Evolutionary conservation across 2,329 filamentous ascomycete genomes (phyloP).

Genomic region (Pseudocercospora vitis): DNA sequence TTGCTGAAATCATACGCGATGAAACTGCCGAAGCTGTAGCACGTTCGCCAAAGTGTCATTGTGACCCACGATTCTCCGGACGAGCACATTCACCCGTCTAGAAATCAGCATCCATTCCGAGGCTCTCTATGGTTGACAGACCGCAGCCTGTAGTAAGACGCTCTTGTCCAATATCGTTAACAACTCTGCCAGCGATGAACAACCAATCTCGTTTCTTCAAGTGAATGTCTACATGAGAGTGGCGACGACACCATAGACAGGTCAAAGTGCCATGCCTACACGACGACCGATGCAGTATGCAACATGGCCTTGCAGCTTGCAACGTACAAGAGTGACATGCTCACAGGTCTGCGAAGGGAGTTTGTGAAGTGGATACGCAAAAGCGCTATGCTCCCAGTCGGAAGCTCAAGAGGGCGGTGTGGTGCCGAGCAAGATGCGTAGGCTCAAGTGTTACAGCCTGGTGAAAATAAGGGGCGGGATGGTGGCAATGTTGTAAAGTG

Average conservation of each 20-base stretch:
- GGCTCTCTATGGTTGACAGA: not conserved
- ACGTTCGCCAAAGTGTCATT: slow-evolving; percentile 70
- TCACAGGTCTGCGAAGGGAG: not conserved
- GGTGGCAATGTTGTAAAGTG: too few species aligned
- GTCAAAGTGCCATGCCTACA: slow-evolving; percentile 65
- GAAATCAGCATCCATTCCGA: slow-evolving; percentile 31
- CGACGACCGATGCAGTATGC: slow-evolving; percentile 51
- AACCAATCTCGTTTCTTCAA: slow-evolving; percentile 60
- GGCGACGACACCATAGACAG: slow-evolving; percentile 64
- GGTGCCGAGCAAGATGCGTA: not conserved
- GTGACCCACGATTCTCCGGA: slow-evolving; percentile 63
- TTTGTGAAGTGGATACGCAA: not conserved
- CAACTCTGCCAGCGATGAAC: slow-evolving; percentile 66
- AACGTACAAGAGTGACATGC: slow-evolving; percentile 7
- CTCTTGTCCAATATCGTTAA: slow-evolving; percentile 70
- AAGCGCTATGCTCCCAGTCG: not conserved
- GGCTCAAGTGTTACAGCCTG: too few species aligned
- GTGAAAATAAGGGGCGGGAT: too few species aligned
- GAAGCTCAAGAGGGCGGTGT: not conserved
- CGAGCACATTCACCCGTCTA: slow-evolving; percentile 67
- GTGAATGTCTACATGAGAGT: slow-evolving; percentile 69
- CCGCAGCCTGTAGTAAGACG: slow-evolving; percentile 49
- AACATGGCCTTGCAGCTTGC: slow-evolving; percentile 38
- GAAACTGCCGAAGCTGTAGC: slow-evolving; percentile 65
- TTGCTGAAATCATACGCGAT: slow-evolving; percentile 68